Percentiles rank a stretch among this genome's conserved stretches.
Evolutionary conservation across 2,329 filamentous ascomycete genomes (phyloP).

Genomic region (Colletotrichum theobromicola): DNA sequence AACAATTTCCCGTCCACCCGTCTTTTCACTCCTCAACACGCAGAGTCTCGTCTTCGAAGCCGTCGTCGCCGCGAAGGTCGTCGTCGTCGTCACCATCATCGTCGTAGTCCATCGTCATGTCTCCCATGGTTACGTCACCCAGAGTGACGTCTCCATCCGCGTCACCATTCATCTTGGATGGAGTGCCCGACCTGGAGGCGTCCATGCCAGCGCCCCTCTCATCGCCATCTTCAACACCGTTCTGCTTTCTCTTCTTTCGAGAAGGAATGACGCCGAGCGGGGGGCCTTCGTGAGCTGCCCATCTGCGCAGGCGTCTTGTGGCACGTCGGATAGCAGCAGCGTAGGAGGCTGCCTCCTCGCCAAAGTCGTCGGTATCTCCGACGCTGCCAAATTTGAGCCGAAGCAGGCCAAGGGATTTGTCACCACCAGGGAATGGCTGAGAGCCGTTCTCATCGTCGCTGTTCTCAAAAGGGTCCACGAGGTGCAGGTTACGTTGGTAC

Average conservation of each 20-base stretch:
- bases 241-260: conserved; percentile 43
- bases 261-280: conserved; percentile 53
- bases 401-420: conserved; percentile 44
- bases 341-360: conserved; percentile 74
- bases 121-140: conserved; percentile 38
- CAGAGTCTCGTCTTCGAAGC: conserved; percentile 40
- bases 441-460: conserved; percentile 63
- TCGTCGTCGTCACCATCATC: conserved; percentile 37
- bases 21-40: neutral
- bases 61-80: conserved; percentile 37
- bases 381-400: conserved; percentile 67
- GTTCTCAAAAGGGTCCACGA: conserved; percentile 62
- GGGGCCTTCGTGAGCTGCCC: conserved; percentile 59
- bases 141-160: conserved; percentile 44
- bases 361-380: conserved; percentile 75
- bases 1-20: neutral
- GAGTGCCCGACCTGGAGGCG: conserved; percentile 15
- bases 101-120: conserved; percentile 57
- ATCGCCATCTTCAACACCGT: conserved; percentile 16
- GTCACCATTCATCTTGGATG: conserved; percentile 33
- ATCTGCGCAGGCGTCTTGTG: conserved; percentile 70
- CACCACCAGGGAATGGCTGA: conserved; percentile 31
- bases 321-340: conserved; percentile 69
- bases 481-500: conserved; percentile 65
- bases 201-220: conserved; percentile 29